Conservation (phyloP, 192 early-diverging fungal species). For the Entrophospora sp. region DNA sequence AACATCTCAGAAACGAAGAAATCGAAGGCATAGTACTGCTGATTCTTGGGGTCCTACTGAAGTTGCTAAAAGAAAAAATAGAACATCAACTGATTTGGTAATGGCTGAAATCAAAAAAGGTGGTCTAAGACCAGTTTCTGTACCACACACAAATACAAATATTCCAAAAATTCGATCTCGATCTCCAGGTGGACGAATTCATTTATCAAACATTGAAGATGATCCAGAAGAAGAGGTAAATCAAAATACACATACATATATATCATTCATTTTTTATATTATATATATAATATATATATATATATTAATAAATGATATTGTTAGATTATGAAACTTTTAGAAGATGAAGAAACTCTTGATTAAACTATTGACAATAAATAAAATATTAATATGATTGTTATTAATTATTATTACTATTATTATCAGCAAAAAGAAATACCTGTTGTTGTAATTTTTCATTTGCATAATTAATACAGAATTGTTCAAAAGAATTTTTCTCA, state of each 20-base stretch:
- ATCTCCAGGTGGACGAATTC: slow-evolving; percentile 9
- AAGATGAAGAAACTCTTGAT: slow-evolving; percentile 51
- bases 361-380: slow-evolving; percentile 85
- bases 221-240: slow-evolving; percentile 32
- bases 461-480: slow-evolving; percentile 97
- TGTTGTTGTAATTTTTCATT: slow-evolving; percentile 98
- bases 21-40: slow-evolving; percentile 17
- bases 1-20: slow-evolving; percentile 9
- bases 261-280: neutral
- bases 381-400: neutral
- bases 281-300: neutral
- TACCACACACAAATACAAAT: slow-evolving; percentile 7
- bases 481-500: slow-evolving; percentile 99
- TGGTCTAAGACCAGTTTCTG: slow-evolving; percentile 8
- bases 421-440: slow-evolving; percentile 70
- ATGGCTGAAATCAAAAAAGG: slow-evolving; percentile 16
- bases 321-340: slow-evolving; percentile 53
- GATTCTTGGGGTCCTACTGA: slow-evolving; percentile 19
- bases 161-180: slow-evolving; percentile 11
- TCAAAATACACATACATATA: neutral
- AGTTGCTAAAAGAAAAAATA: slow-evolving; percentile 11
- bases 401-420: neutral
- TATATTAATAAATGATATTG: neutral
- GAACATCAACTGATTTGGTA: slow-evolving; percentile 19
- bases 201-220: slow-evolving; percentile 18